These are phyloP conservation scores for Colletotrichum agaves DNA, from an alignment of 2,329 filamentous ascomycete genomes.

Conservation along the genomic window DNA sequence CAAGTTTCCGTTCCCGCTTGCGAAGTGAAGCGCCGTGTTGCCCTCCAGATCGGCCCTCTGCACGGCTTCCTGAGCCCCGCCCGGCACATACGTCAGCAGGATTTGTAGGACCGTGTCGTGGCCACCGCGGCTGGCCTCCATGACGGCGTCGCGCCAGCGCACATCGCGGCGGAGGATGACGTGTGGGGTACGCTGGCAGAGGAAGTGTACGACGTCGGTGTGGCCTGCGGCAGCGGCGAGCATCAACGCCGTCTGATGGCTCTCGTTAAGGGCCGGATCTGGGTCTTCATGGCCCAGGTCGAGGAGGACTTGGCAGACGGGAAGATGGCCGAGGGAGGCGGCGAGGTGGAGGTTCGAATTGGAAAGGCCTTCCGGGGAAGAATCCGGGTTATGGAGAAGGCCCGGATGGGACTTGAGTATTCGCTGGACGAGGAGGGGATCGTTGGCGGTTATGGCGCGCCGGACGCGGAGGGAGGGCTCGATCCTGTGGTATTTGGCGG, in stretches of 20 bases:
- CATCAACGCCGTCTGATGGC: constrained; percentile 84
- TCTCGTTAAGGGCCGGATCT: constrained; percentile 80
- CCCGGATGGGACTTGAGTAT: constrained; percentile 79
- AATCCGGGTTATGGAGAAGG: constrained; percentile 83
- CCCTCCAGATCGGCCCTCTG: constrained; percentile 73
- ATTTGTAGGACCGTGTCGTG: constrained; percentile 74
- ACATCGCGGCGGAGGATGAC: constrained; percentile 74
- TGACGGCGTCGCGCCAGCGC: constrained; percentile 77
- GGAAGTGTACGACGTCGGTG: constrained; percentile 77
- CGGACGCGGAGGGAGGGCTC: constrained; percentile 81
- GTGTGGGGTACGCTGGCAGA: constrained; percentile 71
- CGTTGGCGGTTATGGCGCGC: constrained; percentile 82
- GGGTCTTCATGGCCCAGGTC: constrained; percentile 79
- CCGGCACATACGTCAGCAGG: constrained; percentile 69
- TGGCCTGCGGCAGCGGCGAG: constrained; percentile 77
- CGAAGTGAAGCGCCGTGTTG: constrained; percentile 91
- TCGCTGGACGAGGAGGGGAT: constrained; percentile 76
- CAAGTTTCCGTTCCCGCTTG: constrained; percentile 82
- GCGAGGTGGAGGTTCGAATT: constrained; percentile 89
- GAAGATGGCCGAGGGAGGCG: constrained; percentile 75
- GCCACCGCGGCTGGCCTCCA: constrained; percentile 70
- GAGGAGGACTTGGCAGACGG: constrained; percentile 77
- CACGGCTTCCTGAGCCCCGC: constrained; percentile 64
- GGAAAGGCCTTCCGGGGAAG: constrained; percentile 72
- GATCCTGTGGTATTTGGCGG: constrained; percentile 66